These are phyloP conservation scores for Spathaspora girioi DNA, from an alignment of 805 yeast genomes.

Conservation along the genomic window DNA sequence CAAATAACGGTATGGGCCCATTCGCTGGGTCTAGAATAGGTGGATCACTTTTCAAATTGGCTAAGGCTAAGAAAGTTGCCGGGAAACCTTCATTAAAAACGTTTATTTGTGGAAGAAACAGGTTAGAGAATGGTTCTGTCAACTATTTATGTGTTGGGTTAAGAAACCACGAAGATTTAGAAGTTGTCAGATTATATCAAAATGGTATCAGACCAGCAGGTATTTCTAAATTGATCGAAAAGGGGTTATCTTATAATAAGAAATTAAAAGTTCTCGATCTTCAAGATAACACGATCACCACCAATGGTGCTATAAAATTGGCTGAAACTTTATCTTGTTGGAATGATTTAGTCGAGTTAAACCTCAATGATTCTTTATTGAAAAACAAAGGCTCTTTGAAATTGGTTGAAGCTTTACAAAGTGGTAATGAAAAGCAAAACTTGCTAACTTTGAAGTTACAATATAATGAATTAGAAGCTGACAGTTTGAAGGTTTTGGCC, in stretches of 20 bases:
- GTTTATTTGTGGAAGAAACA: constrained; percentile 94
- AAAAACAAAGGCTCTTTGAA: constrained; percentile 70
- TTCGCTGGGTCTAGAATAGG: constrained; percentile 96
- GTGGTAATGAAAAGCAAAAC: constrained; percentile 31
- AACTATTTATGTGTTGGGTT: constrained; percentile 81
- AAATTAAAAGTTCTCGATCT: constrained; percentile 70
- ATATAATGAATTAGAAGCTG: constrained; percentile 78
- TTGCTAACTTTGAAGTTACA: constrained; percentile 70
- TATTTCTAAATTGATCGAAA: constrained; percentile 63
- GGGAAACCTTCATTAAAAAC: constrained; percentile 62
- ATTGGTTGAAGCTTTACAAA: constrained; percentile 45
- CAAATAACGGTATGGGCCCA: constrained; percentile 98
- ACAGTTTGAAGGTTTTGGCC: constrained; percentile 57
- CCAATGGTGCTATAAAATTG: constrained; percentile 55
- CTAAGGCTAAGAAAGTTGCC: constrained; percentile 54
- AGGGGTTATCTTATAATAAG: constrained; percentile 65
- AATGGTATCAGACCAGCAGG: constrained; percentile 98
- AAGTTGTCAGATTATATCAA: constrained; percentile 79
- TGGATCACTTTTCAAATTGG: constrained; percentile 69
- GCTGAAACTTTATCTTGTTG: constrained; percentile 52
- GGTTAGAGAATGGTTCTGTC: constrained; percentile 93
- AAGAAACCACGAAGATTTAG: constrained; percentile 70
- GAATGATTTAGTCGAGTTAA: constrained; percentile 69
- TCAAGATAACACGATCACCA: constrained; percentile 93
- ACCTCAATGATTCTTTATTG: constrained; percentile 84